phyloP scores from a whole-genome alignment of 139 green algal genomes.

The Haematococcus sp. region DNA sequence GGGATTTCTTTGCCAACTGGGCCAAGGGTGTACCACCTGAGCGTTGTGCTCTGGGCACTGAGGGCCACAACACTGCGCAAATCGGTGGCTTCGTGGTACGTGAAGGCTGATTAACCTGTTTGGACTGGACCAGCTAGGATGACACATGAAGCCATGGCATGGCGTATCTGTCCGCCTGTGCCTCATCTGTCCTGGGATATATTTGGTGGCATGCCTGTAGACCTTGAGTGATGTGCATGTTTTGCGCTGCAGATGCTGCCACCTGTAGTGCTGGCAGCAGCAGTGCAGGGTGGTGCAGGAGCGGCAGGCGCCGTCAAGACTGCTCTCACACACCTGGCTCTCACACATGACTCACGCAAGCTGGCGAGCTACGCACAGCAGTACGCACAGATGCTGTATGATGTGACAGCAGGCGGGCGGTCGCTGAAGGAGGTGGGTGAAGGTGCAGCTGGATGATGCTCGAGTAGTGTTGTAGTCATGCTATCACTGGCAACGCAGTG shows the following conservation, averaged over 20 bases:
- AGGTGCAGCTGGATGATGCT: too few relatives aligned
- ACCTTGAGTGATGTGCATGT: not conserved
- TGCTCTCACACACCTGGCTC: slow-evolving; percentile 38
- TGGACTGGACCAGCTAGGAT: too few relatives aligned
- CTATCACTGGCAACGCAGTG: too few relatives aligned
- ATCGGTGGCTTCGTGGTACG: slow-evolving; percentile 67
- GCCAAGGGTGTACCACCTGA: slow-evolving; percentile 48
- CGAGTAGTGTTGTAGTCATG: too few relatives aligned
- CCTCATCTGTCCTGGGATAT: too few relatives aligned
- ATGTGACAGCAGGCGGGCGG: slow-evolving; percentile 1
- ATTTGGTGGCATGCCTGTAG: too few relatives aligned
- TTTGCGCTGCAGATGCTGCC: slow-evolving; percentile 50
- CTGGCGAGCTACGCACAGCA: slow-evolving; percentile 40
- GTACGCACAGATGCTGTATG: slow-evolving; percentile 44
- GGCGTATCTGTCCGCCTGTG: too few relatives aligned
- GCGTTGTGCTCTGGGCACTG: slow-evolving; percentile 46
- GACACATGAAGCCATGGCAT: not conserved
- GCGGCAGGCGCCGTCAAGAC: slow-evolving; percentile 19
- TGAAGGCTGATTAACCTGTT: not conserved
- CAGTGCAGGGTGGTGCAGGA: slow-evolving; percentile 5
- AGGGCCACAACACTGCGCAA: slow-evolving; percentile 63
- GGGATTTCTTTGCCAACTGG: slow-evolving; percentile 65
- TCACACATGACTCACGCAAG: slow-evolving; percentile 55
- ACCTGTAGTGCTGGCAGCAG: slow-evolving; percentile 43
- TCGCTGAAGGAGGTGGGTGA: not conserved